A percentile compares a stretch with the other conserved stretches of the same genome.
phyloP scores from a whole-genome alignment of 305 asterid species.

The Plantago lanceolata region DNA sequence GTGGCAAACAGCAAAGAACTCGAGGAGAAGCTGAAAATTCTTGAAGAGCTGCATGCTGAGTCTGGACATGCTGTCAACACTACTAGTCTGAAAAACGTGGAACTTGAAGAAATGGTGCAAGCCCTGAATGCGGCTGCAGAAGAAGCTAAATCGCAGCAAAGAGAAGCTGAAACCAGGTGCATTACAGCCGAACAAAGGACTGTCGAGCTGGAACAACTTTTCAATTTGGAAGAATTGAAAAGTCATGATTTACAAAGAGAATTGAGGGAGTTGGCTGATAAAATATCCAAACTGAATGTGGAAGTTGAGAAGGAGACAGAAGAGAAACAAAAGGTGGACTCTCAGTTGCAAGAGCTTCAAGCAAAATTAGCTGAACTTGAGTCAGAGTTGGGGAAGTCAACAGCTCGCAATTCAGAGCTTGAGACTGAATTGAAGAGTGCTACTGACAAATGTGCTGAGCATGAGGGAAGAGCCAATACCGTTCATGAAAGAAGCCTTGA shows the following conservation, averaged over 20 bases:
- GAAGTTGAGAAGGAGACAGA: conserved; percentile 42
- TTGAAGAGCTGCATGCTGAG: conserved; percentile 67
- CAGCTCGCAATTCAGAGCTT: conserved; percentile 52
- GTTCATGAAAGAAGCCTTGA: conserved; percentile 63
- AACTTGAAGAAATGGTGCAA: conserved; percentile 51
- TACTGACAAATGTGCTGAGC: conserved; percentile 50
- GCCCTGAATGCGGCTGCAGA: conserved; percentile 46
- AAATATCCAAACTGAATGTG: conserved; percentile 43
- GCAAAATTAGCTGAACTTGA: conserved; percentile 47
- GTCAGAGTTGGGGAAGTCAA: conserved; percentile 45
- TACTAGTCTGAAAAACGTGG: conserved; percentile 45
- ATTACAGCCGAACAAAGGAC: conserved; percentile 53
- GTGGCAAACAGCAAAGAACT: conserved; percentile 57
- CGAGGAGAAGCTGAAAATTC: conserved; percentile 58
- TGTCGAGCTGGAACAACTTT: conserved; percentile 60
- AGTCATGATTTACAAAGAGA: conserved; percentile 54
- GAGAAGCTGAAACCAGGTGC: conserved; percentile 47
- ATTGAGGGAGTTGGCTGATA: conserved; percentile 45
- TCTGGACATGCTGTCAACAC: conserved; percentile 44
- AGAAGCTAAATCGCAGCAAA: conserved; percentile 52
- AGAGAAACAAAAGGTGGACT: conserved; percentile 49
- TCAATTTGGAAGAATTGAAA: conserved; percentile 51
- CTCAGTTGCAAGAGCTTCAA: conserved; percentile 50
- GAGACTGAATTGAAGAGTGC: conserved; percentile 60
- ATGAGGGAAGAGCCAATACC: conserved; percentile 61